Base-by-base conservation (phyloP, 495 filamentous ascomycete genomes). In the Venustampulla echinocandica region DNA sequence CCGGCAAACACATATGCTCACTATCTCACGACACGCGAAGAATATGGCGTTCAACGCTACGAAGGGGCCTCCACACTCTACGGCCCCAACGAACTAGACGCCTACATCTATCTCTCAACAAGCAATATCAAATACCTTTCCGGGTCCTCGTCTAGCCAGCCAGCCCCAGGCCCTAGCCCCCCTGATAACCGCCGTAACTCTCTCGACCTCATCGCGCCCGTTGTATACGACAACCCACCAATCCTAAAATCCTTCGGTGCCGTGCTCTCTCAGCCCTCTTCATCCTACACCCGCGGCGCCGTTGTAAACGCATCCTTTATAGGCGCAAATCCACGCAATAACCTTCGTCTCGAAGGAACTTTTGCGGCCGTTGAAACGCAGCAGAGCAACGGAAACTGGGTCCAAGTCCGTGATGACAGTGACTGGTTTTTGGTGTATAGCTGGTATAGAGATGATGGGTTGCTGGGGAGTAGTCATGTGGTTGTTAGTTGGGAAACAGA, bases 31-130 rank as follows among this genome's bases (percentile, higher is more conserved):
- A 98, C 92, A 1, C 81, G 85, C 35, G 88, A 96, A 59, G 92
- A 98, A 61, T 98, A 93, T 61, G 68, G 63, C 17, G 71, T 88
- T 40, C 92, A 98, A 68, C 85, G 92, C 20, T 96, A 98, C 64
- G 92, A 98, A 65, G 92, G 92, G 43, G 92, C 87, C 7, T 86
- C 80, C 36, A 98, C 92, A n/a, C 78, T 96, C 15, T 95, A 86
- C 62, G 92, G 92, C 0, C 85, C 76, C 13, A 81, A 85, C 64
- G 81, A 82, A 42, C 71, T 94, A 2, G 80, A 87, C 20, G 90
- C 85, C 1, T 93, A 93, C 64, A 82, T 96, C 62, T 85, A 92
- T 56, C 68, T 92, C 23, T 90, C 86, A 4, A 70, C 82, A 14
- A 71, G 67, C 20, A 80, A 80, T 40, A 69, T 94, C 7, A 76